Percentiles rank a stretch among this genome's conserved stretches.
Evolutionary conservation across 2,329 filamentous ascomycete genomes (phyloP).

Genomic region (Annulohypoxylon truncatum): DNA sequence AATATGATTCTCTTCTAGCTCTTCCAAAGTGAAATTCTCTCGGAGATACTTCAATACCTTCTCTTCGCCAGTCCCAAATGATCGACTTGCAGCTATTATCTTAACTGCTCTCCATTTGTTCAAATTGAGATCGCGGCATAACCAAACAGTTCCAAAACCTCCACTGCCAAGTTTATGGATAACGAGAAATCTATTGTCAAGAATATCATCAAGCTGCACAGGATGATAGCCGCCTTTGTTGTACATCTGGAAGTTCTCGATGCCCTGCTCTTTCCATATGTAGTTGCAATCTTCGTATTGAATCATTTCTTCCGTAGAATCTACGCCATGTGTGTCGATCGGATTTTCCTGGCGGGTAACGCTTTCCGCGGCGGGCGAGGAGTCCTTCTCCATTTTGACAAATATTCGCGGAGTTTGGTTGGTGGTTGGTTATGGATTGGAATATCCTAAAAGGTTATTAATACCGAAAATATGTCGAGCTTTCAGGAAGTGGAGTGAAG

Average conservation of each 20-base stretch:
- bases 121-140: conserved; percentile 23
- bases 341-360: neutral
- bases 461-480: too few relatives aligned
- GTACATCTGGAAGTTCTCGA: conserved; percentile 31
- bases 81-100: conserved; percentile 29
- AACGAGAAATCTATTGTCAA: conserved; percentile 30
- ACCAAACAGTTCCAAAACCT: conserved; percentile 33
- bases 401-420: too few relatives aligned
- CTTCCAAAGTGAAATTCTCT: neutral
- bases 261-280: neutral
- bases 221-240: conserved; percentile 38
- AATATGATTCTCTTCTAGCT: conserved; percentile 24
- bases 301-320: conserved; percentile 4
- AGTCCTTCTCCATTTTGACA: neutral
- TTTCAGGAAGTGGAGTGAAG: too few relatives aligned
- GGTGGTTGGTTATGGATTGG: too few relatives aligned
- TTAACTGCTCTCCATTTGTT: conserved; percentile 39
- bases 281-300: neutral
- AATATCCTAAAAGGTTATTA: too few relatives aligned
- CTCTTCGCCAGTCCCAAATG: neutral
- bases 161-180: conserved; percentile 40
- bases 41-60: conserved; percentile 19
- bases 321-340: neutral
- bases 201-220: conserved; percentile 28
- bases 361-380: neutral